These are phyloP conservation scores for Trichoderma citrinoviride DNA, from an alignment of 2,329 filamentous ascomycete genomes.

Conservation along the genomic window DNA sequence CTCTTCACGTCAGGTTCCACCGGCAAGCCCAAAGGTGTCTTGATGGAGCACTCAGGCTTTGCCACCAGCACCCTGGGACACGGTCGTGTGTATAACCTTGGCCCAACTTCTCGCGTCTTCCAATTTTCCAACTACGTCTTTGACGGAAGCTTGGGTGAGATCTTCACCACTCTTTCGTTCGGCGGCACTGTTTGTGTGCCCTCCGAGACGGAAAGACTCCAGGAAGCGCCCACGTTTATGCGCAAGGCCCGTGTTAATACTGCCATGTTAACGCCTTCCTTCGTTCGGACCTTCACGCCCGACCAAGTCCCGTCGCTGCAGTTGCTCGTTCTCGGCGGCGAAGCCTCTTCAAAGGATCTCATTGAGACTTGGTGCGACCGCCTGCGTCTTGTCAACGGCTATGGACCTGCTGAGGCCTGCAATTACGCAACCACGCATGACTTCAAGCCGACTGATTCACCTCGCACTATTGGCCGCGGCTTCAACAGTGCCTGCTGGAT, in stretches of 20 bases:
- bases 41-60: conserved; percentile 48
- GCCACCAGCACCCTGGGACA: conserved; percentile 51
- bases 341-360: conserved; percentile 17
- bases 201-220: conserved; percentile 24
- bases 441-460: conserved; percentile 4
- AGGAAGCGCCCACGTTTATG: conserved; percentile 18
- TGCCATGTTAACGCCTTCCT: conserved; percentile 25
- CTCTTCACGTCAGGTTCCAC: conserved; percentile 33
- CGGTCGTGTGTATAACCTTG: conserved; percentile 46
- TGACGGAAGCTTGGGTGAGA: conserved; percentile 43
- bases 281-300: conserved; percentile 23
- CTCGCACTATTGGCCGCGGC: conserved; percentile 19
- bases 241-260: conserved; percentile 7
- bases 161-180: conserved; percentile 25
- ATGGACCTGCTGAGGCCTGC: conserved; percentile 26
- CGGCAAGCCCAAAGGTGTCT: conserved; percentile 31
- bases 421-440: conserved; percentile 20
- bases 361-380: conserved; percentile 24
- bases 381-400: conserved; percentile 23
- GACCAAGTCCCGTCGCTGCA: conserved; percentile 22
- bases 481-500: conserved; percentile 26
- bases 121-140: conserved; percentile 53
- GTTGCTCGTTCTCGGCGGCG: conserved; percentile 22
- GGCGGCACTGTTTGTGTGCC: conserved; percentile 29
- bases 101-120: conserved; percentile 48